A percentile compares a stretch with the other conserved stretches of the same genome.
Conservation (phyloP, 1,284 basidiomycete genomes). For the Peniophora sp. region DNA sequence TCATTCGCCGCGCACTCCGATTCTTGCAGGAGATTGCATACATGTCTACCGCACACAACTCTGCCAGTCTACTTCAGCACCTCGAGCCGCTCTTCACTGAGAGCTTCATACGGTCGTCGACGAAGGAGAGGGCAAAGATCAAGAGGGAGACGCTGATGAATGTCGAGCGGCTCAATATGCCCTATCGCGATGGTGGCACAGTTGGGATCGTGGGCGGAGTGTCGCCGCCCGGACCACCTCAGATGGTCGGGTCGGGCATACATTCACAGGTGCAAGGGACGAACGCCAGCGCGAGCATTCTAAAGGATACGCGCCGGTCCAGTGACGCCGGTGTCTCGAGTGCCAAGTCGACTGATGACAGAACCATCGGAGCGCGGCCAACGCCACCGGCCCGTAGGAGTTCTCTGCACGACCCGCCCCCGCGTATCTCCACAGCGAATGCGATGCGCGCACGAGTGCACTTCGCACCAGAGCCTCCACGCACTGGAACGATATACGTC, state of each 20-base stretch:
- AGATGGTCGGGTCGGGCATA: conserved; percentile 1
- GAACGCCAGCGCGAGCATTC: too few relatives aligned
- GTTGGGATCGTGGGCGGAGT: conserved; percentile 1
- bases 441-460: too few relatives aligned
- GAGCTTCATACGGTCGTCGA: conserved; percentile 38
- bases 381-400: too few relatives aligned
- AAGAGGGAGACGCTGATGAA: conserved; percentile 48
- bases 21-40: conserved; percentile 60
- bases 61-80: conserved; percentile 55
- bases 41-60: conserved; percentile 63
- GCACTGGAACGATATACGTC: too few relatives aligned
- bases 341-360: too few relatives aligned
- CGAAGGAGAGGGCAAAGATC: conserved; percentile 50
- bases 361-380: too few relatives aligned
- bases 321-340: too few relatives aligned
- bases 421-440: too few relatives aligned
- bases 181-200: conserved; percentile 62
- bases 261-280: too few relatives aligned
- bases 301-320: too few relatives aligned
- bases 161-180: conserved; percentile 69
- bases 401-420: too few relatives aligned
- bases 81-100: conserved; percentile 65
- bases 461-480: too few relatives aligned
- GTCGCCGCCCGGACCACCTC: conserved; percentile 1
- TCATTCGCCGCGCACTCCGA: conserved; percentile 58